These are phyloP conservation scores for Amesomyces nigricolor DNA, from an alignment of 2,329 filamentous ascomycete genomes.

Conservation along the genomic window DNA sequence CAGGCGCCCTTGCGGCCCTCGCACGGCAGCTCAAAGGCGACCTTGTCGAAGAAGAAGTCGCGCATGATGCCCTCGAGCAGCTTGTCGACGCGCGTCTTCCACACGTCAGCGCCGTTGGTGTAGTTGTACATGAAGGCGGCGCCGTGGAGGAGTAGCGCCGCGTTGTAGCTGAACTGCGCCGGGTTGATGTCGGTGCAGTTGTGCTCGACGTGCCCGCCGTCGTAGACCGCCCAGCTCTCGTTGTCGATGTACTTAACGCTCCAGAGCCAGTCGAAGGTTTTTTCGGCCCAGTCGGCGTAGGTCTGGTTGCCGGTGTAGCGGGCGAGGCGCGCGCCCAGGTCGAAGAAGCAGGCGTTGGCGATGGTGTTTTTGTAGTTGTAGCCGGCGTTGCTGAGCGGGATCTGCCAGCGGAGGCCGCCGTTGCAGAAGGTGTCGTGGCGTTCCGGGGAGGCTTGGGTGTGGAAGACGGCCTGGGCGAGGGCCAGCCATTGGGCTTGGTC, in stretches of 20 bases:
- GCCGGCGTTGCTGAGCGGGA: conserved; percentile 65
- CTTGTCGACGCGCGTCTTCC: conserved; percentile 51
- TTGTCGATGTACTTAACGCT: conserved; percentile 53
- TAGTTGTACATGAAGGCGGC: conserved; percentile 65
- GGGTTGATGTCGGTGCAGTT: conserved; percentile 58
- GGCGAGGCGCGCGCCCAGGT: conserved; percentile 62
- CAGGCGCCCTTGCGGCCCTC: conserved; percentile 52
- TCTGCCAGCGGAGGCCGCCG: conserved; percentile 73
- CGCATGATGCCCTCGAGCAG: conserved; percentile 46
- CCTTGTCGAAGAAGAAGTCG: conserved; percentile 51
- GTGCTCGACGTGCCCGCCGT: conserved; percentile 52
- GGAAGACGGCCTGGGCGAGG: conserved; percentile 65
- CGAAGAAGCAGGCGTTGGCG: conserved; percentile 48
- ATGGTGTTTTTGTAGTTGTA: conserved; percentile 66
- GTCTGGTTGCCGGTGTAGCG: conserved; percentile 63
- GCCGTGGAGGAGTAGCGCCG: conserved; percentile 56
- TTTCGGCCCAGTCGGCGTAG: conserved; percentile 57
- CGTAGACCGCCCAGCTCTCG: conserved; percentile 51
- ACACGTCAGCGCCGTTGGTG: conserved; percentile 45
- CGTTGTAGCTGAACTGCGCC: conserved; percentile 63
- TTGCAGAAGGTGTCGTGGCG: conserved; percentile 61
- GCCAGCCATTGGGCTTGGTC: conserved; percentile 57
- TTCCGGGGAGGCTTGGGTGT: conserved; percentile 52
- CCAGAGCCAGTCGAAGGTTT: conserved; percentile 57
- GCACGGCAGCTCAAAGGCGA: conserved; percentile 63